phyloP scores from a whole-genome alignment of 1,284 basidiomycete genomes.

The Ustilago esculenta region DNA sequence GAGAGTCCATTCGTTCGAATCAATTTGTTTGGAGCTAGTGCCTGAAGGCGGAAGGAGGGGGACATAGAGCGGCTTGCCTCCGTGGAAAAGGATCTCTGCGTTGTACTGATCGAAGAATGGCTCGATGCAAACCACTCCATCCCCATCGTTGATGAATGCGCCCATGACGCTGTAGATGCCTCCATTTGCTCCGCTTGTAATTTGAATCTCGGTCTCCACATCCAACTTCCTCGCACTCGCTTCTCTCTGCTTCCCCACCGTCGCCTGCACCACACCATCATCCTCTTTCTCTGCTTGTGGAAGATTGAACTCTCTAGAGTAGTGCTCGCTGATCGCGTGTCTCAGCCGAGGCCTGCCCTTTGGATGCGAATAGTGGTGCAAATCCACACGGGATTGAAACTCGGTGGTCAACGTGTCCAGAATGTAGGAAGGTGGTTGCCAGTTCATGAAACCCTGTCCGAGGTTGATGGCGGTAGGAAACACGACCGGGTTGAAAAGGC shows the following conservation, averaged over 20 bases:
- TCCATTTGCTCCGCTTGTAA: conserved; percentile 87
- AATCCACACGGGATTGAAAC: conserved; percentile 46
- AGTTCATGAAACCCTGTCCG: conserved; percentile 67
- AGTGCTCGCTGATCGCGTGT: conserved; percentile 53
- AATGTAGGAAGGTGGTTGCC: conserved; percentile 59
- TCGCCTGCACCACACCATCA: conserved; percentile 26
- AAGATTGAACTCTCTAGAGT: conserved; percentile 46
- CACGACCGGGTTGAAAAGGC: conserved; percentile 62
- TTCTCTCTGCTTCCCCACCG: conserved; percentile 35
- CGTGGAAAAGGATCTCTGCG: conserved; percentile 68
- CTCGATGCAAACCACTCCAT: conserved; percentile 98
- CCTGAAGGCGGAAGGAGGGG: conserved; percentile 83
- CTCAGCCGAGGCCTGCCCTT: conserved; percentile 60
- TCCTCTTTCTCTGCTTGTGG: conserved; percentile 35
- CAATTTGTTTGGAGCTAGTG: conserved; percentile 14
- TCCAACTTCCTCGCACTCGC: conserved; percentile 75
- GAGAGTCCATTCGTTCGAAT: conserved; percentile 69
- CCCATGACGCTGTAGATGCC: conserved; percentile 62
- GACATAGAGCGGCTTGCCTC: conserved; percentile 90
- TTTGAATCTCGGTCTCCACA: conserved; percentile 85
- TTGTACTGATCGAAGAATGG: conserved; percentile 93
- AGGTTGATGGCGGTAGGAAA: conserved; percentile 65
- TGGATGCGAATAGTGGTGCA: conserved; percentile 65
- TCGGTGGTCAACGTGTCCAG: conserved; percentile 45
- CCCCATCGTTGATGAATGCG: conserved; percentile 68